Evolutionary conservation across 768 basidiomycete species (phyloP).

Genomic region (Pulveroboletus sp.): DNA sequence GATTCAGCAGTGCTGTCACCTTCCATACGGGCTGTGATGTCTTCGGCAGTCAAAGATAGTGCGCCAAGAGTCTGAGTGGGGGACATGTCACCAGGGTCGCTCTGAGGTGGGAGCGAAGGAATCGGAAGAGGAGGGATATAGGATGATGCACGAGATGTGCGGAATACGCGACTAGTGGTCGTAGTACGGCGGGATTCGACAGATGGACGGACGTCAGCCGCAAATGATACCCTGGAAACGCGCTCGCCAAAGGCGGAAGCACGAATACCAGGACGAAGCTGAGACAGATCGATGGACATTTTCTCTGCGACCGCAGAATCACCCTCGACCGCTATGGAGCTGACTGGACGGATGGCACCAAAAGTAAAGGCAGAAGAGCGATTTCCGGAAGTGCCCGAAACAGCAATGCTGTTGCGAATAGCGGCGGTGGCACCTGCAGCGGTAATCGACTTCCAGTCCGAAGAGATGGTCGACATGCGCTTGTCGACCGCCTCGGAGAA

Average conservation of each 20-base stretch:
- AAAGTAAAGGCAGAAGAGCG: conserved; percentile 55
- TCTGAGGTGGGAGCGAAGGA: conserved; percentile 9
- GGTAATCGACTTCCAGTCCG: conserved; percentile 75
- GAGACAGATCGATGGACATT: conserved; percentile 39
- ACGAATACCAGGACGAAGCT: conserved; percentile 54
- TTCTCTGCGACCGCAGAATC: conserved; percentile 33
- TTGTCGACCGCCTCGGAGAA: conserved; percentile 72
- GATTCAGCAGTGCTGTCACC: conserved; percentile 29
- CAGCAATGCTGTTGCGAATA: conserved; percentile 66
- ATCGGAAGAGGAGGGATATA: conserved; percentile 42
- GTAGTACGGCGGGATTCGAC: conserved; percentile 42
- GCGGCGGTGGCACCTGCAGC: conserved; percentile 70
- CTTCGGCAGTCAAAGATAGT: conserved; percentile 51
- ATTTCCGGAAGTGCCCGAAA: conserved; percentile 28
- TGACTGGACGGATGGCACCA: conserved; percentile 51
- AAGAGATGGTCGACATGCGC: conserved; percentile 79
- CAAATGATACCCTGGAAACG: conserved; percentile 66
- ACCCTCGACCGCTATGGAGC: conserved; percentile 44
- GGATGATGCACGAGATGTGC: conserved; percentile 40
- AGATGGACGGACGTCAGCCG: conserved; percentile 52
- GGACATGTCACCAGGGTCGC: conserved; percentile 34
- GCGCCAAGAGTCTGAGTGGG: conserved; percentile 45
- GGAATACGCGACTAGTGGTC: conserved; percentile 42
- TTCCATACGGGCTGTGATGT: conserved; percentile 55
- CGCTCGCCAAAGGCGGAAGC: conserved; percentile 49